Evolutionary conservation across 2,329 filamentous ascomycete species (phyloP), one percentile per base, ranked within the genome.

Genomic region (Calonectria montana): DNA sequence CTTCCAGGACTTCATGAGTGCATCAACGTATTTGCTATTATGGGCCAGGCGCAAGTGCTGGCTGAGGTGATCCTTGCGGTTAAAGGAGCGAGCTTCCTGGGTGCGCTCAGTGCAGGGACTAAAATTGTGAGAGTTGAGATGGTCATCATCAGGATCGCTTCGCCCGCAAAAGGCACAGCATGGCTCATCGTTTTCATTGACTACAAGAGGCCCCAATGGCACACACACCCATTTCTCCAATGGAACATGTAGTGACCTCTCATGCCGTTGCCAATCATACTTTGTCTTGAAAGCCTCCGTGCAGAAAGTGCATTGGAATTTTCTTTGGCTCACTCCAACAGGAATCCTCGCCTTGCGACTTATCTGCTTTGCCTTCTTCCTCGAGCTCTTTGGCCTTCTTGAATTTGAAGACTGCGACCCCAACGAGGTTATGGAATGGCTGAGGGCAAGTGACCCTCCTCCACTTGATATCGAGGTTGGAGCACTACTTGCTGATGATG

Each of bases 21-120:
- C 47, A 15, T 70, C 69, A 18, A 61, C 29, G 72, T 61, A 84
- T 80, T 87, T 88, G 50, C 82, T 67, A 31, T 67, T 80, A 67
- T 86, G 84, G 1, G 85, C 81, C 13, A 84, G 78, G 53, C 83
- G 81, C 27, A 86, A 66, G 66, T 86, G 84, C 68, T 86, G 84
- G 3, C 82, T 78, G 7, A 86, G 78, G 66, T 86, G 84, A 45
- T 85, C 84, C 71, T 85, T 86, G 10, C 84, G 75, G 66, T 83
- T 84, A 67, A 85, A 86, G 0, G 84, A 84, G 23, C 84, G 84
- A 35, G 89, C 87, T 59, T 79, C 78, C 4, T 80, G 53, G 4
- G 79, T 76, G 12, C 89, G 87, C 53, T 89, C 87, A 39, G 87
- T 85, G 77, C 90, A 91, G 18, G 84, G 79, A 3, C 77, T 77